A percentile compares a stretch with the other conserved stretches of the same genome.
These are phyloP conservation scores for Phlebopus sp. DNA, from an alignment of 1,284 basidiomycete species.

Conservation along the genomic window DNA sequence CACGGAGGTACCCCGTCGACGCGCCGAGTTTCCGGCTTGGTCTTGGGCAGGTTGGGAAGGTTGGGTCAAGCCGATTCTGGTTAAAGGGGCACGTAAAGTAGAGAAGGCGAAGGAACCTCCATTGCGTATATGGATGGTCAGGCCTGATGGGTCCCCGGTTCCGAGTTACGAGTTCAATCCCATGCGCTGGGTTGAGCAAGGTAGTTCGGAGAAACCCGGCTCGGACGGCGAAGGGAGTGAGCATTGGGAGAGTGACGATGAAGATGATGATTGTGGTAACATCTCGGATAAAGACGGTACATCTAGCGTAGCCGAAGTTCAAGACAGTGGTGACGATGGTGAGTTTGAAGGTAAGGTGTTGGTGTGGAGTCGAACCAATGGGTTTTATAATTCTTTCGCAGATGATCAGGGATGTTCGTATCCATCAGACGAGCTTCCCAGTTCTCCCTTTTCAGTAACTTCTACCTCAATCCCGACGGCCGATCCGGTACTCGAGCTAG, in stretches of 20 bases:
- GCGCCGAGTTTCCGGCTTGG: slow-evolving; percentile 9
- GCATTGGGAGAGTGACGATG: neutral
- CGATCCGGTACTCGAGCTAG: slow-evolving; percentile 5
- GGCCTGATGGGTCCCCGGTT: neutral
- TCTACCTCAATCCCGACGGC: neutral
- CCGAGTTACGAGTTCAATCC: slow-evolving; percentile 11
- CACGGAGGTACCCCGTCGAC: neutral
- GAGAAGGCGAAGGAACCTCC: neutral
- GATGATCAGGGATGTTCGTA: too few relatives aligned
- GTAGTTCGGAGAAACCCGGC: neutral
- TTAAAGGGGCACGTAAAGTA: neutral
- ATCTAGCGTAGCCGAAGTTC: neutral
- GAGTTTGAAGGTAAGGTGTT: too few relatives aligned
- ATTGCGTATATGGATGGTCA: slow-evolving; percentile 13
- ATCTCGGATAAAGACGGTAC: neutral
- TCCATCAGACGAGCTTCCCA: too few relatives aligned
- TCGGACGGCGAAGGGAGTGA: neutral
- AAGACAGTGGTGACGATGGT: neutral
- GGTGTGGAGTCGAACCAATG: too few relatives aligned
- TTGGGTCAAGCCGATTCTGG: neutral
- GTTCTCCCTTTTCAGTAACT: neutral
- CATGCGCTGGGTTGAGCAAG: neutral
- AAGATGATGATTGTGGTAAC: neutral
- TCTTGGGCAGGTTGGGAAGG: slow-evolving; percentile 18
- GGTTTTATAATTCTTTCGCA: too few relatives aligned